Conservation (phyloP, 2,329 filamentous ascomycete genomes). For the Scopulariopsis brevicaulis region DNA sequence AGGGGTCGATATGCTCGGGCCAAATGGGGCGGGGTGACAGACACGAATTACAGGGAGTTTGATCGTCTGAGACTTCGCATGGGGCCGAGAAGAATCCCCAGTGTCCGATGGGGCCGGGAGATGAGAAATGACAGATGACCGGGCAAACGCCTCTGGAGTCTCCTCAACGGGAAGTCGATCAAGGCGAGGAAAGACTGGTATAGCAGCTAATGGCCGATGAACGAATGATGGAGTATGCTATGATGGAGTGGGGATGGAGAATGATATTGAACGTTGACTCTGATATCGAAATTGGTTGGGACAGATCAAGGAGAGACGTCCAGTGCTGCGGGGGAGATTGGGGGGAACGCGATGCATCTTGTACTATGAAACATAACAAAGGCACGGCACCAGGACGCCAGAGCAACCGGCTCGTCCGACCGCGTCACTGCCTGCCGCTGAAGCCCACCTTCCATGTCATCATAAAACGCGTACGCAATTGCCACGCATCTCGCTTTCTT, state of each 20-base stretch:
- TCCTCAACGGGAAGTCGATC: neutral
- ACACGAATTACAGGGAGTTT: slow-evolving; percentile 2
- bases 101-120: neutral
- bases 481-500: neutral
- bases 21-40: neutral
- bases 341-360: neutral
- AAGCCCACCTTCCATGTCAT: neutral
- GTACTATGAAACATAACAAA: neutral
- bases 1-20: neutral
- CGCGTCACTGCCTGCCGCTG: neutral
- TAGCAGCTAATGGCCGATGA: neutral
- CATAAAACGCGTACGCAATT: neutral
- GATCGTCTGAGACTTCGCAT: slow-evolving; percentile 1
- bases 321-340: neutral
- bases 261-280: neutral
- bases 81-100: neutral
- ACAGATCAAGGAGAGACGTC: neutral
- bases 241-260: neutral
- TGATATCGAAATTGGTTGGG: neutral
- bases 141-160: neutral
- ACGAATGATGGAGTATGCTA: neutral
- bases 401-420: neutral
- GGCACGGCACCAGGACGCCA: neutral
- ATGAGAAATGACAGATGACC: neutral
- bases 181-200: neutral